Evolutionary conservation across 2,329 filamentous ascomycete genomes (phyloP).

Genomic region (Huntiella decipiens): DNA sequence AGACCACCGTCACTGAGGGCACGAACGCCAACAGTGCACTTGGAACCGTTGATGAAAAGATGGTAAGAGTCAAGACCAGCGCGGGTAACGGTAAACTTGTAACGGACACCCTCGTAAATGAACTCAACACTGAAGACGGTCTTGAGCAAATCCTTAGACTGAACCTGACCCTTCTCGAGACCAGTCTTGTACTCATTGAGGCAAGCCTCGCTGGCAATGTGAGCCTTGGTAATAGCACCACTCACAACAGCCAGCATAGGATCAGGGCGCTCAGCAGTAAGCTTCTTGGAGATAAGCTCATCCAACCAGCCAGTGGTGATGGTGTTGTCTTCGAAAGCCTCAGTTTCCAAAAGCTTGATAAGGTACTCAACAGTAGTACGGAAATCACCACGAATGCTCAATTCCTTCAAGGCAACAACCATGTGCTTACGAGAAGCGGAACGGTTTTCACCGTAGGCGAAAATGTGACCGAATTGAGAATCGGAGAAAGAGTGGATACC

Average conservation of each 20-base stretch:
- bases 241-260: conserved; percentile 86
- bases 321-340: conserved; percentile 96
- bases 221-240: conserved; percentile 85
- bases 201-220: conserved; percentile 80
- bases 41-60: conserved; percentile 96
- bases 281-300: conserved; percentile 92
- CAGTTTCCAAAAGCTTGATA: conserved; percentile 95
- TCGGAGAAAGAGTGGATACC: conserved; percentile 99
- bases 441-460: conserved; percentile 95
- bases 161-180: conserved; percentile 92
- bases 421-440: conserved; percentile 95
- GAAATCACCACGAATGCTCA: conserved; percentile 99
- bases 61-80: conserved; percentile 90
- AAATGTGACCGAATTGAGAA: conserved; percentile 97
- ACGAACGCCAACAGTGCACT: conserved; percentile 81
- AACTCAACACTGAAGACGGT: conserved; percentile 96
- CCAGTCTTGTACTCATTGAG: conserved; percentile 72
- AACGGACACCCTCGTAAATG: conserved; percentile 90
- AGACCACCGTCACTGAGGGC: conserved; percentile 87
- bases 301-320: conserved; percentile 98
- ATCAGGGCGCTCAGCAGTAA: conserved; percentile 90
- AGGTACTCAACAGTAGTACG: conserved; percentile 96
- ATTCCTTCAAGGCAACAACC: conserved; percentile 93
- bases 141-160: conserved; percentile 89
- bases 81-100: conserved; percentile 94